phyloP scores from a whole-genome alignment of 805 yeast genomes.

The Pichia sporocuriosa region DNA sequence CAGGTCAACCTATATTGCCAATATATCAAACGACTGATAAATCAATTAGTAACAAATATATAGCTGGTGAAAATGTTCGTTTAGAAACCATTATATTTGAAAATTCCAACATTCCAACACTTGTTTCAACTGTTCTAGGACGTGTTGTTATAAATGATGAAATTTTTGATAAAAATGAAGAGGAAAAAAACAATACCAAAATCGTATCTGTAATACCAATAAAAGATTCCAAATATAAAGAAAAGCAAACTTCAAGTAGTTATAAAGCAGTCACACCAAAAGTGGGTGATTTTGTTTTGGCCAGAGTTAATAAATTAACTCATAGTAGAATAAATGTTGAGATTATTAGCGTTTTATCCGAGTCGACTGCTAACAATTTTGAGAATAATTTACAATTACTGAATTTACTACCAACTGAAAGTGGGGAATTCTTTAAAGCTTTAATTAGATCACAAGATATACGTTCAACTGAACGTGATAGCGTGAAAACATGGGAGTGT shows the following conservation, averaged over 20 bases:
- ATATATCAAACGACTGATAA: slow-evolving; percentile 30
- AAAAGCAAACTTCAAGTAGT: slow-evolving; percentile 4
- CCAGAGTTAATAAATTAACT: slow-evolving; percentile 61
- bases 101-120: slow-evolving; percentile 32
- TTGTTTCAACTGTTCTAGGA: slow-evolving; percentile 61
- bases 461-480: slow-evolving; percentile 85
- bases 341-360: slow-evolving; percentile 37
- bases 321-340: slow-evolving; percentile 72
- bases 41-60: slow-evolving; percentile 31
- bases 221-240: slow-evolving; percentile 17
- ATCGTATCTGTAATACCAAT: slow-evolving; percentile 20
- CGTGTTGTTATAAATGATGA: slow-evolving; percentile 29
- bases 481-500: slow-evolving; percentile 68
- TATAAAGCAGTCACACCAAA: slow-evolving; percentile 52
- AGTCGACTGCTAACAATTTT: not conserved
- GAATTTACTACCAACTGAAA: slow-evolving; percentile 50
- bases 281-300: slow-evolving; percentile 78
- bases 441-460: slow-evolving; percentile 82
- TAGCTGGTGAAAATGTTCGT: slow-evolving; percentile 62
- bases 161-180: slow-evolving; percentile 8
- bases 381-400: slow-evolving; percentile 13
- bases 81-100: slow-evolving; percentile 39
- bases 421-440: slow-evolving; percentile 87
- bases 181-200: slow-evolving; percentile 4
- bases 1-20: slow-evolving; percentile 77